Evolutionary conservation across 371 early-diverging fungal species (phyloP).

Genomic region (Mucor irregularis): DNA sequence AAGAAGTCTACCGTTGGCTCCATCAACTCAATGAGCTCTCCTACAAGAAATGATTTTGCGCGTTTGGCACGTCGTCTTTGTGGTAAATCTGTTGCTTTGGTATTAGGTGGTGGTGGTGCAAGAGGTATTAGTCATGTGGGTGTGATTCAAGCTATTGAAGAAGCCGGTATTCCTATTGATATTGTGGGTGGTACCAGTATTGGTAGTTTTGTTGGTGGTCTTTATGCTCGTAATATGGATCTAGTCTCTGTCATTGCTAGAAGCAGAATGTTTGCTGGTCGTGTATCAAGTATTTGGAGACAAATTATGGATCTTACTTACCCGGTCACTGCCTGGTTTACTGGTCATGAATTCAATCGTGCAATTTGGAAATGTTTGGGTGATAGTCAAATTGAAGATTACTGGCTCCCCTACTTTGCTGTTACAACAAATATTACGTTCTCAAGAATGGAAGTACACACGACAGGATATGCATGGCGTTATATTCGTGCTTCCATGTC

Average conservation of each 20-base stretch:
- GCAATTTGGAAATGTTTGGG: slow-evolving; percentile 93
- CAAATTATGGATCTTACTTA: slow-evolving; percentile 95
- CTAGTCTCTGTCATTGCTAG: slow-evolving; percentile 85
- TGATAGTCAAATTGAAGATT: slow-evolving; percentile 95
- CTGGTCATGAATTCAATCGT: slow-evolving; percentile 95
- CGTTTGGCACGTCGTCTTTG: slow-evolving; percentile 93
- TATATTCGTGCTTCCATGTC: slow-evolving; percentile 99
- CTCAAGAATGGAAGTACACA: slow-evolving; percentile 94
- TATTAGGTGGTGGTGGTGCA: slow-evolving; percentile 99
- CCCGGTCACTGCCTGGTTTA: slow-evolving; percentile 91
- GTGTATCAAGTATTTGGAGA: slow-evolving; percentile 88
- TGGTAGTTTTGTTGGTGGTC: slow-evolving; percentile 96
- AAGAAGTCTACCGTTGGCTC: slow-evolving; percentile 27
- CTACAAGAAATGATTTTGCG: slow-evolving; percentile 67
- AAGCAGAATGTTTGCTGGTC: slow-evolving; percentile 82
- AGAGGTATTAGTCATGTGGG: slow-evolving; percentile 98
- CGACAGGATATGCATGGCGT: slow-evolving; percentile 94
- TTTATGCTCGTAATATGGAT: slow-evolving; percentile 93
- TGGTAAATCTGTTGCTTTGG: slow-evolving; percentile 95
- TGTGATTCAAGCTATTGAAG: slow-evolving; percentile 96
- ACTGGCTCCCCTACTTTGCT: slow-evolving; percentile 98
- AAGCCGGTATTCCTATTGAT: slow-evolving; percentile 98
- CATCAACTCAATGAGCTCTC: slow-evolving; percentile 26
- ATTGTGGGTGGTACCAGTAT: slow-evolving; percentile 98
- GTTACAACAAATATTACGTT: slow-evolving; percentile 97